Percentiles rank a stretch among this genome's conserved stretches.
These are phyloP conservation scores for Chlorella sp. DNA, from an alignment of 139 green algal genomes.

Conservation along the genomic window DNA sequence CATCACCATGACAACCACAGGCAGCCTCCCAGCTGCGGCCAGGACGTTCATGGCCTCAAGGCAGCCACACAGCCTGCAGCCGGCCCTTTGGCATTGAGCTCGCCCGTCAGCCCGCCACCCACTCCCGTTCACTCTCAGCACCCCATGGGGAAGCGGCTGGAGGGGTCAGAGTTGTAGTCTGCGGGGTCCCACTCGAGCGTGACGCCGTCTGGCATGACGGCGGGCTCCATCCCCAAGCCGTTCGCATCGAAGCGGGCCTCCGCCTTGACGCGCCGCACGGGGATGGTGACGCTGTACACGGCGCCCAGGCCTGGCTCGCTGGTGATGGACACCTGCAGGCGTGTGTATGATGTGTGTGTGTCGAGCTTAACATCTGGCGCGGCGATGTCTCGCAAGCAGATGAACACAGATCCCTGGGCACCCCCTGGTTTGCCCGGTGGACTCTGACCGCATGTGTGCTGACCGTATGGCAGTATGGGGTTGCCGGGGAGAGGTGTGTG, in stretches of 20 bases:
- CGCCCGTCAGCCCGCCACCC: too few relatives aligned
- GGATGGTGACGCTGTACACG: slow-evolving; percentile 85
- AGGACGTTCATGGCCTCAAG: too few relatives aligned
- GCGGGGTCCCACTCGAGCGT: slow-evolving; percentile 60
- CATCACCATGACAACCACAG: too few relatives aligned
- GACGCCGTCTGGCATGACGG: slow-evolving; percentile 19
- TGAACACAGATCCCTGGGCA: not conserved
- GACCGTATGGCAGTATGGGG: slow-evolving; percentile 18
- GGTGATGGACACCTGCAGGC: slow-evolving; percentile 71
- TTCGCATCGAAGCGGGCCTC: slow-evolving; percentile 40
- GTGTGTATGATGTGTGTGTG: slow-evolving; percentile 22
- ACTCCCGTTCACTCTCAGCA: too few relatives aligned
- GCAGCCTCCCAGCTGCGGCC: too few relatives aligned
- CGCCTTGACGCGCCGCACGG: slow-evolving; percentile 63
- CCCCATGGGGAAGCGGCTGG: slow-evolving; percentile 66
- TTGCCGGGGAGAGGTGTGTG: too few relatives aligned
- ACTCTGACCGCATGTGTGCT: too few relatives aligned
- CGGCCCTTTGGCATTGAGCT: too few relatives aligned
- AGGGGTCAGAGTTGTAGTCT: slow-evolving; percentile 61
- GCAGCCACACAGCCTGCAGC: too few relatives aligned
- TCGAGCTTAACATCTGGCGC: too few relatives aligned
- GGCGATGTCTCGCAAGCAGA: too few relatives aligned
- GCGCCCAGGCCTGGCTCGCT: slow-evolving; percentile 75
- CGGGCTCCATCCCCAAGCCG: slow-evolving; percentile 6
- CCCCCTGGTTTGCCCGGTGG: too few relatives aligned